Percentiles rank a stretch among this genome's conserved stretches.
These are phyloP conservation scores for Penicillium psychrosexuale DNA, from an alignment of 2,329 filamentous ascomycete species.

Conservation along the genomic window DNA sequence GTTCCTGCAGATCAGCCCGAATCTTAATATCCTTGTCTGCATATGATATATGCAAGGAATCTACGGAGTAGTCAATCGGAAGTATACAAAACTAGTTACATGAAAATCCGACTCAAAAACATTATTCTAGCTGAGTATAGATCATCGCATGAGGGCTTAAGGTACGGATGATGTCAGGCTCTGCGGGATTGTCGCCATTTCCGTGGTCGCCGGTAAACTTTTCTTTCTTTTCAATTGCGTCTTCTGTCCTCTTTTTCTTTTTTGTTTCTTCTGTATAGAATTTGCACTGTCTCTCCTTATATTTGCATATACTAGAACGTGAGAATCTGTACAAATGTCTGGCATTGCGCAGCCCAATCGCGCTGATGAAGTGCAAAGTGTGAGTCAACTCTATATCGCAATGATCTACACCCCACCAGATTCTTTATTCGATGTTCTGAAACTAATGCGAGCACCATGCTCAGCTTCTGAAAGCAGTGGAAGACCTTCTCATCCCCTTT, in stretches of 20 bases:
- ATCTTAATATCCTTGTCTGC: neutral
- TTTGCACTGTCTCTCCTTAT: neutral
- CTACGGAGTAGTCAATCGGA: too few species aligned
- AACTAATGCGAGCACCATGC: neutral
- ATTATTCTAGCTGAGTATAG: neutral
- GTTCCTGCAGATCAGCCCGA: slow-evolving; percentile 3
- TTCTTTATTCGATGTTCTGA: neutral
- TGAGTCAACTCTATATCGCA: slow-evolving; percentile 27
- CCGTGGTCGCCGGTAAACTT: slow-evolving; percentile 15
- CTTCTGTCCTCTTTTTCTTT: neutral
- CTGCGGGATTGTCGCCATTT: slow-evolving; percentile 23
- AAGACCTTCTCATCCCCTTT: slow-evolving; percentile 46
- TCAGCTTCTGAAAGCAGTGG: slow-evolving; percentile 40
- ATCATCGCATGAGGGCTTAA: neutral
- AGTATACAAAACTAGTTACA: neutral
- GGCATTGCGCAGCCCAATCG: slow-evolving; percentile 25
- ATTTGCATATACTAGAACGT: neutral
- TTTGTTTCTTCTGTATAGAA: neutral
- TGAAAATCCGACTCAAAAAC: neutral
- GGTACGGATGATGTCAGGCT: slow-evolving; percentile 23
- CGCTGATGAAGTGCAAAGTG: slow-evolving; percentile 43
- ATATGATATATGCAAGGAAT: neutral
- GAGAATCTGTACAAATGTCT: slow-evolving; percentile 22
- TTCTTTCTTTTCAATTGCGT: slow-evolving; percentile 9
- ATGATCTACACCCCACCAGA: neutral